Percentiles rank a stretch among this genome's conserved stretches.
These are phyloP conservation scores for Hypericum perforatum DNA, from an alignment of 345 rosid genomes.

Conservation along the genomic window DNA sequence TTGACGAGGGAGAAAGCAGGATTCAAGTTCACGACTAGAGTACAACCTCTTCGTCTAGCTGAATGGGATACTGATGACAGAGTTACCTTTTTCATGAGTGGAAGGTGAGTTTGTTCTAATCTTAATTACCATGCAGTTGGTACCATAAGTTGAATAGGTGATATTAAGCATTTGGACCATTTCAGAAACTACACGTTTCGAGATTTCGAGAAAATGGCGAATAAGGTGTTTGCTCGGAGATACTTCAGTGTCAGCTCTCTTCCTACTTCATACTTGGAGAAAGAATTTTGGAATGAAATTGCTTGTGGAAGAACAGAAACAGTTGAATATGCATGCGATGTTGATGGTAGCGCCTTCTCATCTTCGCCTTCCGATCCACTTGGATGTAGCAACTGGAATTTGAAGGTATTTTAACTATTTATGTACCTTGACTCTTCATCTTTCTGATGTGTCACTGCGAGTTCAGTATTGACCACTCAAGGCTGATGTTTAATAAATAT, in stretches of 20 bases:
- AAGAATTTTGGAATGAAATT: slow-evolving; percentile 99
- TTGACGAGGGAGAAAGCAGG: slow-evolving; percentile 79
- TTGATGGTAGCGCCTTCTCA: slow-evolving; percentile 99
- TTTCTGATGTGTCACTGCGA: background rate
- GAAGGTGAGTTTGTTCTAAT: slow-evolving; percentile 45
- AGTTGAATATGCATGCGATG: slow-evolving; percentile 99
- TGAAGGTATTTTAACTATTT: slow-evolving; percentile 89
- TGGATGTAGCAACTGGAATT: slow-evolving; percentile 98
- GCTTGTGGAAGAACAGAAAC: slow-evolving; percentile 88
- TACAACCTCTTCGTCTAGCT: slow-evolving; percentile 97
- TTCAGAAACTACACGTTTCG: slow-evolving; percentile 92
- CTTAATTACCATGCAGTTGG: slow-evolving; percentile 5
- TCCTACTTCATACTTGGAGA: slow-evolving; percentile 88
- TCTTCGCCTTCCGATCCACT: slow-evolving; percentile 76
- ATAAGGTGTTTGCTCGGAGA: slow-evolving; percentile 90
- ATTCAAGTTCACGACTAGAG: slow-evolving; percentile 94
- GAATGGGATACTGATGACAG: slow-evolving; percentile 90
- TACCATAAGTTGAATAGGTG: slow-evolving; percentile 11
- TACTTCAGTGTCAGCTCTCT: slow-evolving; percentile 85
- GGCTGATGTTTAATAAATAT: too few relatives aligned
- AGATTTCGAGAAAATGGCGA: slow-evolving; percentile 98
- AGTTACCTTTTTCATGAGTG: slow-evolving; percentile 98
- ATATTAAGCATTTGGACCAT: slow-evolving; percentile 24
- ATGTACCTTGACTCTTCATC: slow-evolving; percentile 10
- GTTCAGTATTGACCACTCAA: too few relatives aligned